Conservation (phyloP, 1,139 yeast species). For the Geotrichum europaeum region DNA sequence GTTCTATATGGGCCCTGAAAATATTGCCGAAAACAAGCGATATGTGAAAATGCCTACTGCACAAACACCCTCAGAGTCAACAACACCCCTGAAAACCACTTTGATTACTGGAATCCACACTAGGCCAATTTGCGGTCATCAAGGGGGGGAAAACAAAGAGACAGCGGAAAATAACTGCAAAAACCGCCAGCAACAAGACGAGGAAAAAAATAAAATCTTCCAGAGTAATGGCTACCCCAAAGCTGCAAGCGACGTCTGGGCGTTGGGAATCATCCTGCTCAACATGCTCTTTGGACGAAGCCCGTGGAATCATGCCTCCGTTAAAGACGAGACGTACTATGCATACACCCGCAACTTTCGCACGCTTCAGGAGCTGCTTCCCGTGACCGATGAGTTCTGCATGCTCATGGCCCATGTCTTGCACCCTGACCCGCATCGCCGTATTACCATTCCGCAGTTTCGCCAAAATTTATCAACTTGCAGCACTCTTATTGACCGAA, state of each 20-base stretch:
- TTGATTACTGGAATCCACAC: neutral
- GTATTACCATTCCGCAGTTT: constrained; percentile 7
- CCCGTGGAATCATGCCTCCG: constrained; percentile 59
- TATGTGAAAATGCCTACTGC: constrained; percentile 1
- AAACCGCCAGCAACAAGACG: neutral
- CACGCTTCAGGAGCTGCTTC: constrained; percentile 8
- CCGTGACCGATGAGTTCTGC: constrained; percentile 10
- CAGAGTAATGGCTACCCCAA: constrained; percentile 15
- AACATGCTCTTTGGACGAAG: constrained; percentile 82
- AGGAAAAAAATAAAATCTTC: neutral
- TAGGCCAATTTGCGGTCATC: neutral
- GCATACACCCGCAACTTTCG: constrained; percentile 5
- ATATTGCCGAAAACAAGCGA: constrained; percentile 6
- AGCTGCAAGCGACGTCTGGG: constrained; percentile 61
- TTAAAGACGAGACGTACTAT: constrained; percentile 6
- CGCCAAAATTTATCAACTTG: constrained; percentile 1
- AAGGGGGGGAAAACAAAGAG: neutral
- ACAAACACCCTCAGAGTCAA: neutral
- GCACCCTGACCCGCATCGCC: constrained; percentile 15
- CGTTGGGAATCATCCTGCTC: constrained; percentile 72
- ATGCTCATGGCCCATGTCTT: constrained; percentile 10
- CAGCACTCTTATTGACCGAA: neutral
- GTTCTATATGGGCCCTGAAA: constrained; percentile 90
- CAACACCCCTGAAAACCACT: neutral
- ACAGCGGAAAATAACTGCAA: neutral